Base-by-base conservation (phyloP, 2,329 filamentous ascomycete genomes). In the Pseudogymnoascus pannorum region DNA sequence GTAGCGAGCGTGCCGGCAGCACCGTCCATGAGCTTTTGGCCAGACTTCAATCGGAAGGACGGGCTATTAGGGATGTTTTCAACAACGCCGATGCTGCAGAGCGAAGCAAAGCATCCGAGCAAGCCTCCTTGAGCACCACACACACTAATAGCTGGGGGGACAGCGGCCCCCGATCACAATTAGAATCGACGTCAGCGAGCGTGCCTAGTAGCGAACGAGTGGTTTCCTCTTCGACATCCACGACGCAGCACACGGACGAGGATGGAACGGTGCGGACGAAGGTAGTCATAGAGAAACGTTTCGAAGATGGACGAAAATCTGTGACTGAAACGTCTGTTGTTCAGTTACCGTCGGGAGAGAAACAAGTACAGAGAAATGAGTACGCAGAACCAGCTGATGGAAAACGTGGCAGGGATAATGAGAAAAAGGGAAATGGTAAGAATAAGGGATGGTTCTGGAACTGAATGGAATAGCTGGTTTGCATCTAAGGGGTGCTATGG, bases 381-480 rank as follows among this genome's bases (percentile, higher is more conserved):
- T 18, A 60, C 4, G 24, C 36, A 2, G 58, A 60, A 22, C 33
- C 12, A 7, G 4, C 16, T 7, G 33, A 42, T 58, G n/a, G 22
- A 31, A 22, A 24, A 24, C 14, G 3, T 1, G 11, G n/a, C 8
- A 31, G 57, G 29, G 40, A 14, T 38, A n/a, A 18, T 8, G 33
- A 59, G 14, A 59, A 57, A 29, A 38, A 57, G 12, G 64, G 60
- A 18, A 59, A 59, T 40, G 18, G 33, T 24, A 44, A 61, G 38
- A 66, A 65, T 9, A 64, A 64, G 35, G 66, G 67, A 2, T 69
- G 68, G 68, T 69, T 69, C 54, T 69, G 68, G 68, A 69, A 67
- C 60, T 70, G 48, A 66, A 38, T 22, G 11, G 48, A 66, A 38
- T 22, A 5, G 5, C 3, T 24, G 6, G 31, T 14, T 18, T 58